These are phyloP conservation scores for Iberis pinnata DNA, from an alignment of 345 rosid species.

Conservation along the genomic window DNA sequence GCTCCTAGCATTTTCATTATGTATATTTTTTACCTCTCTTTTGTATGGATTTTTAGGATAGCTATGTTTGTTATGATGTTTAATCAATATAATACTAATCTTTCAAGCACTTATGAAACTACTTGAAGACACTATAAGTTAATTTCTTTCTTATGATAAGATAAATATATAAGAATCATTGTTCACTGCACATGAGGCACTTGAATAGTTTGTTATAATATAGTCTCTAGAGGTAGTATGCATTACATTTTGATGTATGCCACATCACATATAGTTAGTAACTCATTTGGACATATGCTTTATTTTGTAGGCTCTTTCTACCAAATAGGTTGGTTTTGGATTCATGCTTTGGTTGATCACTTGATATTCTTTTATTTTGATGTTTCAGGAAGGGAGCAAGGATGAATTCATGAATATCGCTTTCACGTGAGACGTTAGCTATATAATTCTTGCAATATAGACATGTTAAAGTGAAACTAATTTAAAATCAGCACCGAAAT, in stretches of 20 bases:
- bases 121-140: constrained; percentile 96
- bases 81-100: too few relatives aligned
- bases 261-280: too few relatives aligned
- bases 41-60: constrained; percentile 53
- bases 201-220: not conserved
- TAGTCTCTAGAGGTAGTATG: not conserved
- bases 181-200: constrained; percentile 2
- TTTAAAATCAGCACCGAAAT: constrained; percentile 81
- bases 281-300: too few relatives aligned
- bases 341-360: too few relatives aligned
- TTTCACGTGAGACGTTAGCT: constrained; percentile 86
- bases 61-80: constrained; percentile 96
- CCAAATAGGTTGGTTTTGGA: too few relatives aligned
- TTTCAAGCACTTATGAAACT: constrained; percentile 91
- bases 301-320: too few relatives aligned
- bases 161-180: not conserved
- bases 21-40: constrained; percentile 6
- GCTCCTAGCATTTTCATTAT: not conserved
- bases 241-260: too few relatives aligned
- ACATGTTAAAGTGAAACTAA: constrained; percentile 82
- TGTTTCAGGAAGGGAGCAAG: too few relatives aligned
- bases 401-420: not conserved
- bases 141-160: constrained; percentile 10
- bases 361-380: too few relatives aligned
- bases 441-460: constrained; percentile 93